These are phyloP conservation scores for Acer saccharum DNA, from an alignment of 345 rosid species.

Conservation along the genomic window DNA sequence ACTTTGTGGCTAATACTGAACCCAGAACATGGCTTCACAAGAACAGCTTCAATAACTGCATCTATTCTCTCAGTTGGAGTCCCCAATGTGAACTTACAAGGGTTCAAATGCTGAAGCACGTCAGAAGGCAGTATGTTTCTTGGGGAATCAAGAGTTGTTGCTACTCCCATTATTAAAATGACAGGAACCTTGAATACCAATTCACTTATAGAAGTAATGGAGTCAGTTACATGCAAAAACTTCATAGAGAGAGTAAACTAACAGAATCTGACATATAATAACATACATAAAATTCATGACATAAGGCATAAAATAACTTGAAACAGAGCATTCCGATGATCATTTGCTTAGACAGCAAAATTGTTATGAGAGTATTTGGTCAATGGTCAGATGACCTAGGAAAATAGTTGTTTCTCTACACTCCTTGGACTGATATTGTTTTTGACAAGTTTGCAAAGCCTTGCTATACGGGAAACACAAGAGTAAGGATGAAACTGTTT, in stretches of 20 bases:
- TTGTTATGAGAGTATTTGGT: too few species aligned
- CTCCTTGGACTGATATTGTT: background rate
- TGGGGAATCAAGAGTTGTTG: slow-evolving; percentile 79
- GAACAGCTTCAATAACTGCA: slow-evolving; percentile 76
- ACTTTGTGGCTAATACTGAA: slow-evolving; percentile 74
- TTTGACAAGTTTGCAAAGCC: slow-evolving; percentile 2
- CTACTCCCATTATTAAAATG: slow-evolving; percentile 76
- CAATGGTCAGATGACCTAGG: too few species aligned
- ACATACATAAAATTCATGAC: background rate
- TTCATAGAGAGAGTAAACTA: background rate
- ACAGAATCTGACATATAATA: background rate
- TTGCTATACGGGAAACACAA: background rate
- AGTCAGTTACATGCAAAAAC: slow-evolving; percentile 20
- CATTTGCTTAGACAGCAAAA: background rate
- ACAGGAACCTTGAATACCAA: slow-evolving; percentile 85
- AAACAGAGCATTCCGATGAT: background rate
- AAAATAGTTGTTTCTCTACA: background rate
- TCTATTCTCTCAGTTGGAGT: slow-evolving; percentile 82
- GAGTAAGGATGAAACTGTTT: background rate
- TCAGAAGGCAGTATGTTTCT: slow-evolving; percentile 62
- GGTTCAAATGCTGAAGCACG: slow-evolving; percentile 61
- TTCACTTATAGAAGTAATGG: slow-evolving; percentile 52
- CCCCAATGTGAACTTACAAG: slow-evolving; percentile 69
- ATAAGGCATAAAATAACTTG: background rate
- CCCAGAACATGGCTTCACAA: slow-evolving; percentile 73